These are phyloP conservation scores for Sanghuangporus sanghuang DNA, from an alignment of 1,284 basidiomycete genomes.

Conservation along the genomic window DNA sequence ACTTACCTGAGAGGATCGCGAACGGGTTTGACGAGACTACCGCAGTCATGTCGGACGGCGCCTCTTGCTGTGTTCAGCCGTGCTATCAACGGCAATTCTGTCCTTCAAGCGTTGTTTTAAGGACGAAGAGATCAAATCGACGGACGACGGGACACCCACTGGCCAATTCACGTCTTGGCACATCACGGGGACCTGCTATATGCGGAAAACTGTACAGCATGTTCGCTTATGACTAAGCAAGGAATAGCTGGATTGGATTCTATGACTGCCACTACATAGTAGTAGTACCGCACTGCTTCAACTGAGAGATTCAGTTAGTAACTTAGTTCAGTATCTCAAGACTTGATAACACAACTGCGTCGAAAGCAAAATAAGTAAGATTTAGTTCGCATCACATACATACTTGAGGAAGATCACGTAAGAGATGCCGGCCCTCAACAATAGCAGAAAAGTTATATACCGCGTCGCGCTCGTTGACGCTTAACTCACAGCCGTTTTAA, in stretches of 20 bases:
- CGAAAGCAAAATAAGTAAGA: too few relatives aligned
- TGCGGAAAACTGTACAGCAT: not conserved
- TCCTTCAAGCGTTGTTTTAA: not conserved
- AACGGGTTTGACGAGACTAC: slow-evolving; percentile 82
- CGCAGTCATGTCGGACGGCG: slow-evolving; percentile 71
- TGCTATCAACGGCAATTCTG: slow-evolving; percentile 4
- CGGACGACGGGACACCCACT: not conserved
- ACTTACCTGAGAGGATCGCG: slow-evolving; percentile 69
- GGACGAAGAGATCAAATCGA: not conserved
- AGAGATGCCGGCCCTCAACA: slow-evolving; percentile 13
- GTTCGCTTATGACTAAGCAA: not conserved
- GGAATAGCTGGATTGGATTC: not conserved
- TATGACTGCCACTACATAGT: too few relatives aligned
- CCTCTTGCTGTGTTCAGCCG: slow-evolving; percentile 34
- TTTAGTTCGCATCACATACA: too few relatives aligned
- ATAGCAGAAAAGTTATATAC: slow-evolving; percentile 21
- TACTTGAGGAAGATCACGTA: not conserved
- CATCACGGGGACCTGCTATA: not conserved
- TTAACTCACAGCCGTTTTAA: slow-evolving; percentile 65
- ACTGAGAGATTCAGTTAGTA: too few relatives aligned
- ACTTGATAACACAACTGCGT: too few relatives aligned
- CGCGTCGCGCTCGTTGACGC: slow-evolving; percentile 35
- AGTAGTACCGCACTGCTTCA: too few relatives aligned
- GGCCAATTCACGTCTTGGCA: not conserved
- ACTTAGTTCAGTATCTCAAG: too few relatives aligned